phyloP scores from a whole-genome alignment of 495 filamentous ascomycete genomes.

The Cercophora sp. region DNA sequence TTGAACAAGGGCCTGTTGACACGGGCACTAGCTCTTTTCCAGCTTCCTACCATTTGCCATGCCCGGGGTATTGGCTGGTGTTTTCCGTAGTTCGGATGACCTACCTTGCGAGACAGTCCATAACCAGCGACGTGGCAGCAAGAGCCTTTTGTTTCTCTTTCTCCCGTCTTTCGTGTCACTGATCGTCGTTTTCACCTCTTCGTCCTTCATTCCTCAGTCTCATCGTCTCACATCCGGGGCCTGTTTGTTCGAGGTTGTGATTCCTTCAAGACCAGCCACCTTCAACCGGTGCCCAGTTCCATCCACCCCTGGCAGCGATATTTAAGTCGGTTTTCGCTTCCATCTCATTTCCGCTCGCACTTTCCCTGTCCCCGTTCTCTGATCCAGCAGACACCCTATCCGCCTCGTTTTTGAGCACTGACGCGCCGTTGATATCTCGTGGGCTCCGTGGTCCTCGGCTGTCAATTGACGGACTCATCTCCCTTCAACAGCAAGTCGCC shows the following conservation, averaged over 20 bases:
- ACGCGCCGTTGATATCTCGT: too few relatives aligned
- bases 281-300: too few relatives aligned
- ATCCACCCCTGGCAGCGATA: not conserved
- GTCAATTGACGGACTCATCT: too few relatives aligned
- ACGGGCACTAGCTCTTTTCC: conserved; percentile 1
- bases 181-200: not conserved
- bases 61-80: conserved; percentile 1
- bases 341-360: too few relatives aligned
- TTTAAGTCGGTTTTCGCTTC: too few relatives aligned
- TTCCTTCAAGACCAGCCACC: too few relatives aligned
- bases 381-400: too few relatives aligned
- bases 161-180: not conserved
- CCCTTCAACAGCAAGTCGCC: too few relatives aligned
- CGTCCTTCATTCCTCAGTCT: not conserved
- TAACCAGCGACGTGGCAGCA: conserved; percentile 1
- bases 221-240: not conserved
- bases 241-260: too few relatives aligned
- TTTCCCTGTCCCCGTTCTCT: too few relatives aligned
- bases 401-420: too few relatives aligned
- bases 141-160: not conserved
- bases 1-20: not conserved
- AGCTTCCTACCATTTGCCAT: not conserved
- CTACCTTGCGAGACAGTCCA: not conserved
- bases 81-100: conserved; percentile 3
- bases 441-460: too few relatives aligned